Conservation (phyloP, 139 green algal genomes). For the Coelastrella sp. region DNA sequence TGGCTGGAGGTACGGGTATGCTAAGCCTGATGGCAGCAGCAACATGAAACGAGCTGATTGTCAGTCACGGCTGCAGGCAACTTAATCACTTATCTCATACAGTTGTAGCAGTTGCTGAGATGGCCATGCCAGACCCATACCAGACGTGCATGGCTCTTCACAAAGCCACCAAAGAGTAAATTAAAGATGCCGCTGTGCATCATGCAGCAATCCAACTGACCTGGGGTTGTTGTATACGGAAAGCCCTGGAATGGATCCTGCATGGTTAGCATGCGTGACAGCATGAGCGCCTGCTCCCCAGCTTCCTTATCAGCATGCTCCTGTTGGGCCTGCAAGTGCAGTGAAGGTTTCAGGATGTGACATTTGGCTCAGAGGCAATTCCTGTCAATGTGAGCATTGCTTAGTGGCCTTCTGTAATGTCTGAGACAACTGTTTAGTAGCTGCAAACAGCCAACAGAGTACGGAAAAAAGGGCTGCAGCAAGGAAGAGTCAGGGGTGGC, state of each 20-base stretch:
- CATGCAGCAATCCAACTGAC: not conserved
- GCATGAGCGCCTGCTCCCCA: constrained; percentile 25
- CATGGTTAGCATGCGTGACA: constrained; percentile 25
- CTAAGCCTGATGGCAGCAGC: not conserved
- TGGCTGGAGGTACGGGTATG: not conserved
- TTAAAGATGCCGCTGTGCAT: not conserved
- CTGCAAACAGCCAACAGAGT: too few relatives aligned
- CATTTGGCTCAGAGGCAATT: not conserved
- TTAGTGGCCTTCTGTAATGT: too few relatives aligned
- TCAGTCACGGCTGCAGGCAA: not conserved
- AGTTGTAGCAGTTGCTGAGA: not conserved
- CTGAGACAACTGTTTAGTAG: too few relatives aligned
- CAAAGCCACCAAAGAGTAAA: not conserved
- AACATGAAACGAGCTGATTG: not conserved
- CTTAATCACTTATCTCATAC: not conserved
- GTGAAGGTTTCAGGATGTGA: not conserved
- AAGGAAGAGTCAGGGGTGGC: too few relatives aligned
- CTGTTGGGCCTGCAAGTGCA: not conserved
- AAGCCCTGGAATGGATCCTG: constrained; percentile 42
- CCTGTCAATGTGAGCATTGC: not conserved
- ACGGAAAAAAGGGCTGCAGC: too few relatives aligned
- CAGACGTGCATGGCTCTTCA: not conserved
- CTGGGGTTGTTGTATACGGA: constrained; percentile 29
- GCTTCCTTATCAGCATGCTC: constrained; percentile 31
- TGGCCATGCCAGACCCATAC: too few relatives aligned